These are phyloP conservation scores for Fusarium temperatum DNA, from an alignment of 2,329 filamentous ascomycete species.

Conservation along the genomic window DNA sequence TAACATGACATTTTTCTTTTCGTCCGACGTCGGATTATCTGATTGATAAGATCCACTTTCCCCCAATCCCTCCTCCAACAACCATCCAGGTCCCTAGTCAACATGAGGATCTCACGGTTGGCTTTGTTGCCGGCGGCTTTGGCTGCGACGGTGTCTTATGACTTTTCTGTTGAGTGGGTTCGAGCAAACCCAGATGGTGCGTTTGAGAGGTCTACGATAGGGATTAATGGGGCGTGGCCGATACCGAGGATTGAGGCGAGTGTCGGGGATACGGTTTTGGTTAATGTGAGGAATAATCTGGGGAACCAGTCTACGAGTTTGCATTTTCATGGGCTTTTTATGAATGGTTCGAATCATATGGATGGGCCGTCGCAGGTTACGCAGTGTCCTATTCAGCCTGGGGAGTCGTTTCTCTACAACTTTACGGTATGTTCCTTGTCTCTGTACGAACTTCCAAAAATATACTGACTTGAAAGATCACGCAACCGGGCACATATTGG, in stretches of 20 bases:
- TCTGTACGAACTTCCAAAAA: not conserved
- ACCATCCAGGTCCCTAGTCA: not conserved
- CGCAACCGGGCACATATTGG: slow-evolving; percentile 81
- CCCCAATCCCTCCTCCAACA: not conserved
- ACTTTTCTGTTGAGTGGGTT: slow-evolving; percentile 78
- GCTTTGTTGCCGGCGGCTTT: slow-evolving; percentile 16
- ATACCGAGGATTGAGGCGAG: slow-evolving; percentile 71
- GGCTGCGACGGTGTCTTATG: slow-evolving; percentile 62
- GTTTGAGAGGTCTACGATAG: slow-evolving; percentile 72
- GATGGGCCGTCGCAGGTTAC: slow-evolving; percentile 74
- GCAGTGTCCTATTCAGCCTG: slow-evolving; percentile 73
- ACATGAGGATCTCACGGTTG: slow-evolving; percentile 13
- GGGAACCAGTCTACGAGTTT: slow-evolving; percentile 71
- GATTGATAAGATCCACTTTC: slow-evolving; percentile 29
- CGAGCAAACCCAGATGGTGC: slow-evolving; percentile 75
- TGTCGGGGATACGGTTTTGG: slow-evolving; percentile 68
- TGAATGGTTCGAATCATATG: slow-evolving; percentile 74
- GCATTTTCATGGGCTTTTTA: slow-evolving; percentile 77
- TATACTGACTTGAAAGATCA: slow-evolving; percentile 49
- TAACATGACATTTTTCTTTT: not conserved
- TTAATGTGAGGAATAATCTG: slow-evolving; percentile 67
- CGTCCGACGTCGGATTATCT: slow-evolving; percentile 27
- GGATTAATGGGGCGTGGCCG: slow-evolving; percentile 81
- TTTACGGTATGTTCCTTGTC: slow-evolving; percentile 62
- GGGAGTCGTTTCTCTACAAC: slow-evolving; percentile 73